phyloP scores from a whole-genome alignment of 2,329 filamentous ascomycete species.

The Tolypocladium endophyticum region DNA sequence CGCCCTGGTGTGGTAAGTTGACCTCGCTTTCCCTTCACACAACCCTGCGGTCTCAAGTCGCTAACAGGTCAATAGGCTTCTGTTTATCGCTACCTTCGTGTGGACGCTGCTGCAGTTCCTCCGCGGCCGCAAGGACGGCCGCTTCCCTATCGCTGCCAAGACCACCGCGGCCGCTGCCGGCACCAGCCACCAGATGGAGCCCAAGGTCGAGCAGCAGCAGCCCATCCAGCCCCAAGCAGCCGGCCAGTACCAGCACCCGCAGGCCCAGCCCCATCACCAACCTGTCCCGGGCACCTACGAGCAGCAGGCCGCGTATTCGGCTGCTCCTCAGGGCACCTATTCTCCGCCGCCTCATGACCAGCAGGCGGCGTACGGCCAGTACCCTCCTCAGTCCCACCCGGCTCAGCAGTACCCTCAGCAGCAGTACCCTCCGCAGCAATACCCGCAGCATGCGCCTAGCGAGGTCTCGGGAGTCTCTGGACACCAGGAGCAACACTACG shows the following conservation, averaged over 20 bases:
- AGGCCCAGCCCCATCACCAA: constrained; percentile 8
- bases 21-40: background rate
- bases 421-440: constrained; percentile 11
- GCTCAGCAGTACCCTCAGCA: constrained; percentile 7
- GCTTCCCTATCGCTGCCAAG: constrained; percentile 15
- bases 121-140: constrained; percentile 25
- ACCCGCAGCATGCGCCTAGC: no score
- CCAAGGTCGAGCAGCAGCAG: constrained; percentile 16
- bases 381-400: constrained; percentile 6
- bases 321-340: constrained; percentile 10
- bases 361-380: constrained; percentile 9
- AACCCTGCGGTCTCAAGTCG: background rate
- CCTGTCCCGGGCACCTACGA: constrained; percentile 17
- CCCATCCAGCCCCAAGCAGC: constrained; percentile 10
- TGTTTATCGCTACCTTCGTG: constrained; percentile 26
- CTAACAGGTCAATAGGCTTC: constrained; percentile 15
- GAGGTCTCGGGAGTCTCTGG: background rate
- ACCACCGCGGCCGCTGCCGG: constrained; percentile 1
- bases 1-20: constrained; percentile 29
- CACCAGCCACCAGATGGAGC: constrained; percentile 19
- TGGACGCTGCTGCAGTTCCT: constrained; percentile 25
- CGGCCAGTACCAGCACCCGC: constrained; percentile 5
- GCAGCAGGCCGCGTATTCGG: constrained; percentile 13
- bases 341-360: constrained; percentile 13
- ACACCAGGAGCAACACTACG: background rate